phyloP scores from a whole-genome alignment of 768 basidiomycete genomes.

The Suillus sp. region DNA sequence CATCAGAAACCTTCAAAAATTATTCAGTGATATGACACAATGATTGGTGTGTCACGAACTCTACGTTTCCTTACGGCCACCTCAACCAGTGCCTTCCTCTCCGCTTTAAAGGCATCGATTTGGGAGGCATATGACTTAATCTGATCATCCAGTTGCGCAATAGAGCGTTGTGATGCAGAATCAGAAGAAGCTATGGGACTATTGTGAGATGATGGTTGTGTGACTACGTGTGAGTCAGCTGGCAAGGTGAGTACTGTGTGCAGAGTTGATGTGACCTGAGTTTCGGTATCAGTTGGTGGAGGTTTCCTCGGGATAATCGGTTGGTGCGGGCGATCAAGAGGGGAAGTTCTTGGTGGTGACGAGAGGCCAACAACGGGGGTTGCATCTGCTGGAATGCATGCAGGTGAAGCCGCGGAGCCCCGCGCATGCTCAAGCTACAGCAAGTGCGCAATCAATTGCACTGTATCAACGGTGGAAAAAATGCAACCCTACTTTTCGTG shows the following conservation, averaged over 20 bases:
- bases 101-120: conserved; percentile 40
- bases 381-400: neutral
- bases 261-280: neutral
- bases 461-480: neutral
- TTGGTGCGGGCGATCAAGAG: neutral
- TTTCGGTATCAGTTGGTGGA: neutral
- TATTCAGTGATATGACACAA: neutral
- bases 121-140: conserved; percentile 37
- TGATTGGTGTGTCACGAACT: conserved; percentile 15
- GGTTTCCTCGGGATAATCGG: neutral
- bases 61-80: conserved; percentile 25
- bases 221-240: neutral
- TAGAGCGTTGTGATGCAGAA: conserved; percentile 16
- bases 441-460: neutral
- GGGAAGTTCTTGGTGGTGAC: neutral
- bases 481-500: conserved; percentile 35
- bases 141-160: conserved; percentile 38
- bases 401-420: neutral
- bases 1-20: neutral
- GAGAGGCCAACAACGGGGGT: neutral
- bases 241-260: neutral
- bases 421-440: neutral
- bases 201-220: neutral
- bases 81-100: conserved; percentile 36
- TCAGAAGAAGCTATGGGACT: neutral